Percentiles rank a stretch among this genome's conserved stretches.
Conservation (phyloP, 495 filamentous ascomycete genomes). For the Penicillium coffeae region DNA sequence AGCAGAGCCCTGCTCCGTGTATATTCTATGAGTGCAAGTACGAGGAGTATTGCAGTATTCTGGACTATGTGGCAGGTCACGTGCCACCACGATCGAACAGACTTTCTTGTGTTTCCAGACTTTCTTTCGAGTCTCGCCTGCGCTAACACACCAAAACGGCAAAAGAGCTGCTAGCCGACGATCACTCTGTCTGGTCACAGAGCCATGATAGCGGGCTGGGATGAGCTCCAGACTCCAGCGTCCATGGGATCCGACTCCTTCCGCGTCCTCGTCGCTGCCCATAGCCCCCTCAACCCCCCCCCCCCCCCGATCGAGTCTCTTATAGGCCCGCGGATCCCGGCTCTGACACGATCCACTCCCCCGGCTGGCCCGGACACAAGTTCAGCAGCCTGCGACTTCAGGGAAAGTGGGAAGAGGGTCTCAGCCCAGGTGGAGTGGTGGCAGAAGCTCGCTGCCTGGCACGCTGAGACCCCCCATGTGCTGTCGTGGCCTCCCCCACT, state of each 20-base stretch:
- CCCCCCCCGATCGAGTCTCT: constrained; percentile 15
- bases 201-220: too few species aligned
- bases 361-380: constrained; percentile 27
- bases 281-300: too few species aligned
- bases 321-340: constrained; percentile 20
- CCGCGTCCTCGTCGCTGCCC: constrained; percentile 12
- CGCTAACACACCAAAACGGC: too few species aligned
- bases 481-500: background rate
- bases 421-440: constrained; percentile 15
- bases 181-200: too few species aligned
- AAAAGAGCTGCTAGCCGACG: too few species aligned
- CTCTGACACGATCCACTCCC: constrained; percentile 13
- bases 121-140: too few species aligned
- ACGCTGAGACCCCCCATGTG: background rate
- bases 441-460: constrained; percentile 7
- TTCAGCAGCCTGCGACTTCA: constrained; percentile 1
- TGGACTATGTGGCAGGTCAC: too few species aligned
- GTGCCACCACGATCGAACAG: too few species aligned
- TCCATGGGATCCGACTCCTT: constrained; percentile 21
- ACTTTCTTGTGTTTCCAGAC: too few species aligned
- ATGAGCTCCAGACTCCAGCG: constrained; percentile 8
- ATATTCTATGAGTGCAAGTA: too few species aligned
- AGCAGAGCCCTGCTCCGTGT: too few species aligned
- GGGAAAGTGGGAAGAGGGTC: constrained; percentile 1
- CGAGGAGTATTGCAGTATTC: too few species aligned